These are phyloP conservation scores for Arctium minus DNA, from an alignment of 129 eudicot genomes.

Conservation along the genomic window DNA sequence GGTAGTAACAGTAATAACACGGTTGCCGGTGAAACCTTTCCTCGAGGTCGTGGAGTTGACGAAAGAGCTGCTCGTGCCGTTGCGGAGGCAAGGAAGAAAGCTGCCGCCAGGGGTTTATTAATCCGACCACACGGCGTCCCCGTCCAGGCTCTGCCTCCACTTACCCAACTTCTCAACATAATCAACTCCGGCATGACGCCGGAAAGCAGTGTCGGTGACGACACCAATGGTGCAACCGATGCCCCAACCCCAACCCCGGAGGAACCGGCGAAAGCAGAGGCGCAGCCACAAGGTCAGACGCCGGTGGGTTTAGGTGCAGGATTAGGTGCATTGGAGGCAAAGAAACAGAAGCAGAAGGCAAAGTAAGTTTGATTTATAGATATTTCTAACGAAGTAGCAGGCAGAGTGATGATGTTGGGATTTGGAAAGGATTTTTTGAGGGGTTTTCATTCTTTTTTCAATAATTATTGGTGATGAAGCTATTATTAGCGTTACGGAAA, in stretches of 20 bases:
- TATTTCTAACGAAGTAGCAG: conserved; percentile 16
- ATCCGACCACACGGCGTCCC: conserved; percentile 72
- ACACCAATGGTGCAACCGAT: conserved; percentile 24
- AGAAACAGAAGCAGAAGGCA: conserved; percentile 56
- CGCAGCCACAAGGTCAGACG: conserved; percentile 29
- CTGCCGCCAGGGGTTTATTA: conserved; percentile 76
- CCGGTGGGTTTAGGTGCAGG: conserved; percentile 88
- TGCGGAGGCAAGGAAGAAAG: conserved; percentile 75
- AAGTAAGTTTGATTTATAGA: conserved; percentile 23
- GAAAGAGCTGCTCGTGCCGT: conserved; percentile 88
- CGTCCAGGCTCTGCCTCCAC: conserved; percentile 61
- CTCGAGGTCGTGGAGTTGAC: conserved; percentile 80
- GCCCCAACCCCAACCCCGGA: conserved; percentile 6
- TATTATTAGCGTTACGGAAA: not conserved
- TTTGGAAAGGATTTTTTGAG: conserved; percentile 16
- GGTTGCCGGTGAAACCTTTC: conserved; percentile 40
- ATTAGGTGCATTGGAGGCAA: conserved; percentile 58
- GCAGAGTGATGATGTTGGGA: conserved; percentile 11
- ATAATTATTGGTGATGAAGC: conserved; percentile 32
- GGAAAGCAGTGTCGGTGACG: conserved; percentile 32
- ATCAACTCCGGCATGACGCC: conserved; percentile 55
- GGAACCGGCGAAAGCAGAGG: conserved; percentile 25
- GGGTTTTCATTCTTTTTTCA: conserved; percentile 21
- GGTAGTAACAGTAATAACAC: conserved; percentile 28
- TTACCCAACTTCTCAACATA: conserved; percentile 61